Evolutionary conservation across 495 filamentous ascomycete species (phyloP), one percentile per base, ranked within the genome.

Genomic region (Penicillium subrubescens): DNA sequence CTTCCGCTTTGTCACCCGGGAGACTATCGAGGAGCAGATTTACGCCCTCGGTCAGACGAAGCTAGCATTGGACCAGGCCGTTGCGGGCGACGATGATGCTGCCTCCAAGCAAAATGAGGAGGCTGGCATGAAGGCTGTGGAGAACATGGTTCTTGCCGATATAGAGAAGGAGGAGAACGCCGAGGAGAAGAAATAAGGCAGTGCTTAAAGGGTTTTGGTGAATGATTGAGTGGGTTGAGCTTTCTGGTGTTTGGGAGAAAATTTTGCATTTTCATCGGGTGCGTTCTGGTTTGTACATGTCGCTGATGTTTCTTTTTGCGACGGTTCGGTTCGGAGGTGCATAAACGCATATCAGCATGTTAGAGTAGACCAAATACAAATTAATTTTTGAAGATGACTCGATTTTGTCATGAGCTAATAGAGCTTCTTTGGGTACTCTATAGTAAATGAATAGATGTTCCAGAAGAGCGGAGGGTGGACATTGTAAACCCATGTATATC

Each of bases 21-120:
- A 85, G 60, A 97, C 94, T 0, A 91, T 99, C 54, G 95, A 99
- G 74, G 92, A 97, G 76, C 90, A 97, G 59, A 97, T 99, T 29
- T 88, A 92, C 70, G 88, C 89, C 19, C 83, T 97, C 0, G 94
- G 95, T 15, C 86, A 94, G 78, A 94, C 91, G 53, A 99, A 99
- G 78, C 79, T 99, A 29, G 90, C 90, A n/a, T 86, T 99, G 15
- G 96, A 97, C 71, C 87, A 93, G 67, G 86, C 90, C 61, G 93
- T 98, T 46, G 83, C 87, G 17, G 90, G 89, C 27, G 87, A 87
- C 23, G 83, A 82, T 31, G 80, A 76, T 5, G 79, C 68, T 27
- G 80, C 73, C 31, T 33, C 31, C 1, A 82, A 81, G 76, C 77
- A 83, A 73, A 78, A 72, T 15, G 87, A 90, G 69, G 82, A 83